Conservation (phyloP, 257 asterid genomes). For the Primulina tabacum region DNA sequence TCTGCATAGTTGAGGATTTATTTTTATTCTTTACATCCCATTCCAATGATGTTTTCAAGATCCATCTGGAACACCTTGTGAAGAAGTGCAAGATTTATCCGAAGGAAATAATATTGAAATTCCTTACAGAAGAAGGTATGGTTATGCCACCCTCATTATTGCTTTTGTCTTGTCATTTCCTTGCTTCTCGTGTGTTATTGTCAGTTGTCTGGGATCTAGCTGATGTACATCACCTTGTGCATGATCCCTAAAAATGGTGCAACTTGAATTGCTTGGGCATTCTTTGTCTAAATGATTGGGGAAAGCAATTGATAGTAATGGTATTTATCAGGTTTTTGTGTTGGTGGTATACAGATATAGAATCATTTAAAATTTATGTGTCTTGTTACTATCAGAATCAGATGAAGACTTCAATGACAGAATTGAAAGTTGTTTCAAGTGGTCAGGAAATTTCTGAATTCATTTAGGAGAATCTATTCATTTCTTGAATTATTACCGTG, state of each 20-base stretch:
- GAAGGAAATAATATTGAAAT: slow-evolving; percentile 45
- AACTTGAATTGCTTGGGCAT: slow-evolving; percentile 8
- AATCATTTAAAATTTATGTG: slow-evolving; percentile 9
- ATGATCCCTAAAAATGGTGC: slow-evolving; percentile 12
- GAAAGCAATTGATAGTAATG: neutral
- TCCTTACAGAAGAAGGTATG: slow-evolving; percentile 75
- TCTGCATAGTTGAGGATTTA: slow-evolving; percentile 51
- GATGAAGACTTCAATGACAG: neutral
- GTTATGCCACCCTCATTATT: neutral
- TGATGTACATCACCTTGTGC: slow-evolving; percentile 8
- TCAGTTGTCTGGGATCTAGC: slow-evolving; percentile 18
- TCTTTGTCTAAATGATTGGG: slow-evolving; percentile 10
- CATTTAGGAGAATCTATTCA: neutral
- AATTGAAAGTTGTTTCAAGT: neutral
- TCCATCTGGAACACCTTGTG: slow-evolving; percentile 53
- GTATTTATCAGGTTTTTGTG: slow-evolving; percentile 1
- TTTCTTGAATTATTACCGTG: neutral
- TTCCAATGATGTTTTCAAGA: slow-evolving; percentile 46
- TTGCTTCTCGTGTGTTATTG: slow-evolving; percentile 9
- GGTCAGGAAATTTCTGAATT: no score
- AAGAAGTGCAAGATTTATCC: slow-evolving; percentile 48
- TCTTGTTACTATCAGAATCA: neutral
- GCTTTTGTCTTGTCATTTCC: slow-evolving; percentile 8
- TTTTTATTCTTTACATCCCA: slow-evolving; percentile 65
- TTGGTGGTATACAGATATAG: neutral